Evolutionary conservation across 805 yeast species (phyloP).

Genomic region (Diddensiella santjacobensis): DNA sequence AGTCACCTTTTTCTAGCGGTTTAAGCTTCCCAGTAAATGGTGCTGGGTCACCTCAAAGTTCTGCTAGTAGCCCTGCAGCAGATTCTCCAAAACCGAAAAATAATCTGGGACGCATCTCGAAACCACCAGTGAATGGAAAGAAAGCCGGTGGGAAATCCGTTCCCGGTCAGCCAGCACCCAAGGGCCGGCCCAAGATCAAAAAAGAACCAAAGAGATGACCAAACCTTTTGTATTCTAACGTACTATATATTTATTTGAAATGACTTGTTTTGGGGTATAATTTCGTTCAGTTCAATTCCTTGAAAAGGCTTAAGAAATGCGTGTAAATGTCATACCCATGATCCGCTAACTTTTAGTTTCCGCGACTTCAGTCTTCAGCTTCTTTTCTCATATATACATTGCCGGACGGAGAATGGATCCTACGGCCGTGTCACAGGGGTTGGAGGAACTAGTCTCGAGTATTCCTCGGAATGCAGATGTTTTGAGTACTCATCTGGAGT

Average conservation of each 20-base stretch:
- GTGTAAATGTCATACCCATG: background rate
- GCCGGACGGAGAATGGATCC: background rate
- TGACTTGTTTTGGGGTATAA: background rate
- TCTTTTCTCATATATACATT: no score
- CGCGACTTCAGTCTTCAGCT: no score
- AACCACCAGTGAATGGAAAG: slow-evolving; percentile 1
- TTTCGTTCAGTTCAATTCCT: background rate
- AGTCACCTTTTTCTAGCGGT: background rate
- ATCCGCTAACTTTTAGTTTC: no score
- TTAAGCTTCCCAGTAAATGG: background rate
- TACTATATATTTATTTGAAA: background rate
- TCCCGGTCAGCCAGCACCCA: slow-evolving; percentile 7
- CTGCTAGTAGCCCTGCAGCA: slow-evolving; percentile 5
- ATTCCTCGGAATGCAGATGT: background rate
- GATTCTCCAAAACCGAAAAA: slow-evolving; percentile 1
- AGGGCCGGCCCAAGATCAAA: slow-evolving; percentile 12
- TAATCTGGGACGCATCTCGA: background rate
- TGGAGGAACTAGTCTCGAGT: slow-evolving; percentile 2
- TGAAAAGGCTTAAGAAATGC: background rate
- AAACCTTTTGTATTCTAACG: background rate
- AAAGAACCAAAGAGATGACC: slow-evolving; percentile 3
- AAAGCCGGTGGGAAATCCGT: slow-evolving; percentile 3
- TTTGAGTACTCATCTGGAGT: background rate
- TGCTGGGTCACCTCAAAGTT: background rate
- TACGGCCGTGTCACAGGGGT: background rate